Percentiles rank a stretch among this genome's conserved stretches.
Evolutionary conservation across 345 rosid genomes (phyloP).

Genomic region (Sonneratia caseolaris): DNA sequence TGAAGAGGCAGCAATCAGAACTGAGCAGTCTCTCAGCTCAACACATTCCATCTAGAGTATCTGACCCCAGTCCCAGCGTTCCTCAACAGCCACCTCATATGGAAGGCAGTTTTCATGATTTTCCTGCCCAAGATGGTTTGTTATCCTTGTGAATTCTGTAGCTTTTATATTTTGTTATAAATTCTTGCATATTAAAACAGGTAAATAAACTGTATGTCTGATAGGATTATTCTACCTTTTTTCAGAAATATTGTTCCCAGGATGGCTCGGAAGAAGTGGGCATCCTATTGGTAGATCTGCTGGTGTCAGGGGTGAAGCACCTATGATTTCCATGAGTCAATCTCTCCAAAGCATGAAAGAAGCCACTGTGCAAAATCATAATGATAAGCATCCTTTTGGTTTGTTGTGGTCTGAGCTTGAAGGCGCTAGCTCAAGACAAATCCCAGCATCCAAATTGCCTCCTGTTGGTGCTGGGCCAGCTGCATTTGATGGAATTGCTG

Average conservation of each 20-base stretch:
- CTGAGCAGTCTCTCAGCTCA: conserved; percentile 23
- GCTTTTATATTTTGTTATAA: not conserved
- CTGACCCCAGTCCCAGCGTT: conserved; percentile 28
- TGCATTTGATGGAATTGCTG: conserved; percentile 24
- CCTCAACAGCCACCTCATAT: conserved; percentile 23
- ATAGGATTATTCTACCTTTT: conserved; percentile 2
- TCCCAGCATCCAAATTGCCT: conserved; percentile 24
- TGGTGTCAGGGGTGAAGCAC: conserved; percentile 15
- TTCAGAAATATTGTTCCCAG: conserved; percentile 54
- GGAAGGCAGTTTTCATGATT: conserved; percentile 34
- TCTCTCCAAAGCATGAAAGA: conserved; percentile 20
- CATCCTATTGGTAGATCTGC: conserved; percentile 21
- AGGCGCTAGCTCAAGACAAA: conserved; percentile 27
- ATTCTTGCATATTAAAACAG: not conserved
- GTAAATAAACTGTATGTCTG: too few species aligned
- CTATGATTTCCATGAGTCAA: conserved; percentile 15
- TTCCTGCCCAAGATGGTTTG: conserved; percentile 40
- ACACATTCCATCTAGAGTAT: conserved; percentile 23
- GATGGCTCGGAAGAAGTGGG: conserved; percentile 38
- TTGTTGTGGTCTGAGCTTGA: conserved; percentile 61
- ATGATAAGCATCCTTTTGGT: conserved; percentile 48
- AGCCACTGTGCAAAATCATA: conserved; percentile 24
- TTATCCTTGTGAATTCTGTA: not conserved
- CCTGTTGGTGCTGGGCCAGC: conserved; percentile 20
- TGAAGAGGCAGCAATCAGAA: conserved; percentile 15